Percentiles rank a stretch among this genome's conserved stretches.
These are phyloP conservation scores for Fistulinella prunicolor DNA, from an alignment of 768 basidiomycete genomes.

Conservation along the genomic window DNA sequence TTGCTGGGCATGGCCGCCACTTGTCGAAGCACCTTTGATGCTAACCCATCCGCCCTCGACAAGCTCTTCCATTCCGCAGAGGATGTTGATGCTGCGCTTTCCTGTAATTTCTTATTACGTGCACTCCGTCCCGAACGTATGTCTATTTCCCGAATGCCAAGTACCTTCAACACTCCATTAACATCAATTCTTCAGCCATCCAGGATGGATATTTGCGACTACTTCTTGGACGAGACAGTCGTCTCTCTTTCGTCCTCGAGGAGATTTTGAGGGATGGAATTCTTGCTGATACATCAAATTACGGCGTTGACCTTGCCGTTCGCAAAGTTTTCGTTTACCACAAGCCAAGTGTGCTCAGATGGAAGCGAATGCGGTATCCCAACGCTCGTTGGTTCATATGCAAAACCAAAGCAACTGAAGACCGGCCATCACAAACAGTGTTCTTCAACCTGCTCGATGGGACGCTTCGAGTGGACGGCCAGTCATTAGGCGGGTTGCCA, in stretches of 20 bases:
- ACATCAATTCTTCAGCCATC: not conserved
- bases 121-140: slow-evolving; percentile 6
- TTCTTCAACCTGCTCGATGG: slow-evolving; percentile 14
- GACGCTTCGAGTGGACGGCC: slow-evolving; percentile 17
- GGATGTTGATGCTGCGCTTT: slow-evolving; percentile 16
- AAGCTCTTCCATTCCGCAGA: slow-evolving; percentile 7
- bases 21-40: not conserved
- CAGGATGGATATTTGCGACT: not conserved
- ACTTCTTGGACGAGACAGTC: slow-evolving; percentile 19
- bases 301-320: slow-evolving; percentile 15
- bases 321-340: slow-evolving; percentile 5
- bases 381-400: slow-evolving; percentile 17
- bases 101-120: slow-evolving; percentile 25
- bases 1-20: not conserved
- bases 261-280: not conserved
- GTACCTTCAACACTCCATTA: not conserved
- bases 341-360: slow-evolving; percentile 6
- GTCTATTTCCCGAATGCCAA: not conserved
- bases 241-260: slow-evolving; percentile 23
- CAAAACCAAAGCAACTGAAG: not conserved
- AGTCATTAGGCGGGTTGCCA: slow-evolving; percentile 9
- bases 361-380: slow-evolving; percentile 1
- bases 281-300: not conserved
- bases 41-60: not conserved
- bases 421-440: not conserved